phyloP scores from a whole-genome alignment of 345 rosid genomes.

The Turnera subulata region DNA sequence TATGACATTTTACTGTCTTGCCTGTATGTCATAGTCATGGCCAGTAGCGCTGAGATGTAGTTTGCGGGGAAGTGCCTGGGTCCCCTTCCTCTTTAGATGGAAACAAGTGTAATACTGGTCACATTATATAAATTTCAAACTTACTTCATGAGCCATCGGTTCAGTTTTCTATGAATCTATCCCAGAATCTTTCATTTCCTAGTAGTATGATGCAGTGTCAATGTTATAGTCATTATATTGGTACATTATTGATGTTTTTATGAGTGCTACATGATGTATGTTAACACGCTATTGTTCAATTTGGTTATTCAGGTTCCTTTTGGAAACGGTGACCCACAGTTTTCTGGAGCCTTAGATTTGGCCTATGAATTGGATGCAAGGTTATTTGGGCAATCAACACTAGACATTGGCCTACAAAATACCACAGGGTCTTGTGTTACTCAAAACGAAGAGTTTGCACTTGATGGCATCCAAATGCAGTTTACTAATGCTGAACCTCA shows the following conservation, averaged over 20 bases:
- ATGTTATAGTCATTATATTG: too few relatives aligned
- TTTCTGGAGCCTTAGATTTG: conserved; percentile 36
- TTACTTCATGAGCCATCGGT: too few relatives aligned
- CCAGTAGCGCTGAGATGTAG: too few relatives aligned
- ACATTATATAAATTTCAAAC: too few relatives aligned
- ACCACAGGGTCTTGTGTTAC: conserved; percentile 32
- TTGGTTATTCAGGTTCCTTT: conserved; percentile 36
- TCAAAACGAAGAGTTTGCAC: conserved; percentile 34
- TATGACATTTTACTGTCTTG: too few relatives aligned
- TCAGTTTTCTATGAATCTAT: too few relatives aligned
- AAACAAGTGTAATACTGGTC: too few relatives aligned
- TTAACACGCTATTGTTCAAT: conserved; percentile 14
- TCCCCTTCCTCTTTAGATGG: too few relatives aligned
- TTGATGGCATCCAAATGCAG: conserved; percentile 27
- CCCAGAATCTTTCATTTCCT: too few relatives aligned
- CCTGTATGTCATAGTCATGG: too few relatives aligned
- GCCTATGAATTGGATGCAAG: conserved; percentile 37
- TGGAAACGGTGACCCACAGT: conserved; percentile 27
- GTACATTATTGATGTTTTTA: not conserved
- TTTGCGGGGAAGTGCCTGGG: too few relatives aligned
- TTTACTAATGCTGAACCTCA: conserved; percentile 37
- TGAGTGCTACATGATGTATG: not conserved
- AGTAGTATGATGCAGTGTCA: too few relatives aligned
- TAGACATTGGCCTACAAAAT: conserved; percentile 22
- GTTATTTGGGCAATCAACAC: conserved; percentile 47